These are phyloP conservation scores for Leptographium procerum DNA, from an alignment of 2,329 filamentous ascomycete species.

Conservation along the genomic window DNA sequence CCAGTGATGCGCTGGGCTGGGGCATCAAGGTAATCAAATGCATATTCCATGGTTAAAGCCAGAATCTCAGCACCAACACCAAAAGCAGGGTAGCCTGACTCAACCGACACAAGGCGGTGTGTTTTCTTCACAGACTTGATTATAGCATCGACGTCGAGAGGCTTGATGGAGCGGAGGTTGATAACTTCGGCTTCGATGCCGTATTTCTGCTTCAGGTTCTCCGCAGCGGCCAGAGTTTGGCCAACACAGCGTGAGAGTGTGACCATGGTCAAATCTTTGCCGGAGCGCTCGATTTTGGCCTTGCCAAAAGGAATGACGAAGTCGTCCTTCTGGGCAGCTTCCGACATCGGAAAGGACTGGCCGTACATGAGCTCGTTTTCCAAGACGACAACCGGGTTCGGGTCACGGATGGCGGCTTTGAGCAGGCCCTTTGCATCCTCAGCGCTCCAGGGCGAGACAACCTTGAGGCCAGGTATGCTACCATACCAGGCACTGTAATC, in stretches of 20 bases:
- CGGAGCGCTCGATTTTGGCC: slow-evolving; percentile 94
- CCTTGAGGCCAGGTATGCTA: slow-evolving; percentile 94
- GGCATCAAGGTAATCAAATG: slow-evolving; percentile 92
- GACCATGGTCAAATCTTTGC: slow-evolving; percentile 94
- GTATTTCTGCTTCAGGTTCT: slow-evolving; percentile 90
- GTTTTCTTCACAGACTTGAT: slow-evolving; percentile 99
- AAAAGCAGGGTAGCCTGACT: slow-evolving; percentile 93
- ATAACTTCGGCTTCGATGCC: slow-evolving; percentile 92
- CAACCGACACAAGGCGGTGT: slow-evolving; percentile 76
- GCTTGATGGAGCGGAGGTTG: slow-evolving; percentile 96
- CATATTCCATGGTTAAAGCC: slow-evolving; percentile 92
- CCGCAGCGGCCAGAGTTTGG: slow-evolving; percentile 77
- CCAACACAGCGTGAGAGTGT: slow-evolving; percentile 91
- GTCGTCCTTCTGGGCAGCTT: slow-evolving; percentile 88
- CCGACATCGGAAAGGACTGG: slow-evolving; percentile 91
- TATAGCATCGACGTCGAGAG: slow-evolving; percentile 88
- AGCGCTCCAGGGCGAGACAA: slow-evolving; percentile 88
- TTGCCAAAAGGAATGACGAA: slow-evolving; percentile 97
- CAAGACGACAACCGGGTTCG: slow-evolving; percentile 87
- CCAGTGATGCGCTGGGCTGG: slow-evolving; percentile 91
- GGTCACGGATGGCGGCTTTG: slow-evolving; percentile 96
- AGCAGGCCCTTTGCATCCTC: slow-evolving; percentile 97
- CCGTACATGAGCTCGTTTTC: slow-evolving; percentile 91
- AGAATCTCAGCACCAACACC: slow-evolving; percentile 89
- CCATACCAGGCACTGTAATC: slow-evolving; percentile 99